phyloP scores from a whole-genome alignment of 345 rosid genomes.

The Trapa incisa region DNA sequence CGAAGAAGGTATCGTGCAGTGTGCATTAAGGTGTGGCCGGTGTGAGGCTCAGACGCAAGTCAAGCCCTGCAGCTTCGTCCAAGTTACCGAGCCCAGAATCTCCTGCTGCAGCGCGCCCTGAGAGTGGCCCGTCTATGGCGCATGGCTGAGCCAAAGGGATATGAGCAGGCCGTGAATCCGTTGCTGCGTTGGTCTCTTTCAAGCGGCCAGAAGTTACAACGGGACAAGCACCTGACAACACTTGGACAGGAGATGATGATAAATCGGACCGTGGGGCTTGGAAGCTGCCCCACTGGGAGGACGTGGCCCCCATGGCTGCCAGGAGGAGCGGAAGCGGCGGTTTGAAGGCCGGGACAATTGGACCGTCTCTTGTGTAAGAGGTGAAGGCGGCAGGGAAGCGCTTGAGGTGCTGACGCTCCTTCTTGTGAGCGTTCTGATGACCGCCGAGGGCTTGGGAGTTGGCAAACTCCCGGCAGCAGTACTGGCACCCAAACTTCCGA shows the following conservation, averaged over 20 bases:
- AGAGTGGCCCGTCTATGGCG: slow-evolving; percentile 45
- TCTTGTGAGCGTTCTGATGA: slow-evolving; percentile 81
- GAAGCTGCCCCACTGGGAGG: too few species aligned
- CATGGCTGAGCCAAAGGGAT: too few species aligned
- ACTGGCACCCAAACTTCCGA: slow-evolving; percentile 74
- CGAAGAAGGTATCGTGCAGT: too few species aligned
- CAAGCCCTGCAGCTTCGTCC: slow-evolving; percentile 13
- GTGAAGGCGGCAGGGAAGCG: slow-evolving; percentile 55
- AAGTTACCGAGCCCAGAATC: too few species aligned
- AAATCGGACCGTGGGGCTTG: too few species aligned
- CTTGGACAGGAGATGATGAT: too few species aligned
- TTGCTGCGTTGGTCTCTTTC: too few species aligned
- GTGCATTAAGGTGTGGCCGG: slow-evolving; percentile 27
- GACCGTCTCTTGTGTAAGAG: slow-evolving; percentile 25
- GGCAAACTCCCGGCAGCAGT: slow-evolving; percentile 63
- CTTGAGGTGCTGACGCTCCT: slow-evolving; percentile 68
- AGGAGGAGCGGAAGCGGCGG: slow-evolving; percentile 26
- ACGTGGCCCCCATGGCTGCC: too few species aligned
- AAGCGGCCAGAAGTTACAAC: too few species aligned
- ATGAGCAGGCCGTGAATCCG: too few species aligned
- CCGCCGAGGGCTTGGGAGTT: slow-evolving; percentile 77
- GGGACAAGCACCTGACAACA: too few species aligned
- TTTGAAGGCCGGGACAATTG: slow-evolving; percentile 77
- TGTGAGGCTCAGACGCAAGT: slow-evolving; percentile 87
- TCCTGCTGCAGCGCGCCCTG: slow-evolving; percentile 22